Percentiles rank a stretch among this genome's conserved stretches.
Evolutionary conservation across 116 monocot genomes (phyloP).

Genomic region (Dioscorea cayenensis): DNA sequence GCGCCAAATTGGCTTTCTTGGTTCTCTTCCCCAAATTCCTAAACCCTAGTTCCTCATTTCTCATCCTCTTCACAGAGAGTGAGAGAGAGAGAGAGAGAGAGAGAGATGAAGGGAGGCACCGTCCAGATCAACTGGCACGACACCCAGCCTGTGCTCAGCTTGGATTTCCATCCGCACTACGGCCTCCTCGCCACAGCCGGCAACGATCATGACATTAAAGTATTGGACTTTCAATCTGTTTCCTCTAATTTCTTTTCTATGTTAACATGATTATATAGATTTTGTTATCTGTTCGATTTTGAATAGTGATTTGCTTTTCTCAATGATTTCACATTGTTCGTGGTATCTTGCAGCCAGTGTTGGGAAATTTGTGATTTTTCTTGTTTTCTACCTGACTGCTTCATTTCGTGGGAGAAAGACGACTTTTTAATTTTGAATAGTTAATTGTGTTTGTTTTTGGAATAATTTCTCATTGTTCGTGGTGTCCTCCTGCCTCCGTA

Average conservation of each 20-base stretch:
- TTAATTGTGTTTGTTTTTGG: too few species aligned
- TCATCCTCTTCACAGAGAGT: too few species aligned
- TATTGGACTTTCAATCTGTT: not conserved
- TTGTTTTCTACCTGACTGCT: too few species aligned
- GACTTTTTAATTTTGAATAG: too few species aligned
- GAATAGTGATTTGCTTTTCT: too few species aligned
- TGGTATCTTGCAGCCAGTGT: too few species aligned
- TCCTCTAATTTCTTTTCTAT: not conserved
- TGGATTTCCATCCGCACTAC: conserved; percentile 74
- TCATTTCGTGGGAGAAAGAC: too few species aligned
- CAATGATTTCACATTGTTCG: too few species aligned
- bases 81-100: not conserved
- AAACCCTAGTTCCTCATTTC: not conserved
- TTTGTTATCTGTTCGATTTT: not conserved
- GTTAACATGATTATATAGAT: not conserved
- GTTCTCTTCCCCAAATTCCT: not conserved
- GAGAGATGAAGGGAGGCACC: conserved; percentile 74
- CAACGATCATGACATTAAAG: conserved; percentile 91
- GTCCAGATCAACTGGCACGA: conserved; percentile 97
- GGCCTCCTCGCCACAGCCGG: conserved; percentile 89
- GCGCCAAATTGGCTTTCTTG: conserved; percentile 1
- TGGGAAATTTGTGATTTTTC: too few species aligned
- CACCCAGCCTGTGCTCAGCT: conserved; percentile 71
- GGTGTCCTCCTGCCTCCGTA: too few species aligned
- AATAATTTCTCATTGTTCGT: too few species aligned